phyloP scores from a whole-genome alignment of 306 rosid genomes.

The Vigna hirtella region DNA sequence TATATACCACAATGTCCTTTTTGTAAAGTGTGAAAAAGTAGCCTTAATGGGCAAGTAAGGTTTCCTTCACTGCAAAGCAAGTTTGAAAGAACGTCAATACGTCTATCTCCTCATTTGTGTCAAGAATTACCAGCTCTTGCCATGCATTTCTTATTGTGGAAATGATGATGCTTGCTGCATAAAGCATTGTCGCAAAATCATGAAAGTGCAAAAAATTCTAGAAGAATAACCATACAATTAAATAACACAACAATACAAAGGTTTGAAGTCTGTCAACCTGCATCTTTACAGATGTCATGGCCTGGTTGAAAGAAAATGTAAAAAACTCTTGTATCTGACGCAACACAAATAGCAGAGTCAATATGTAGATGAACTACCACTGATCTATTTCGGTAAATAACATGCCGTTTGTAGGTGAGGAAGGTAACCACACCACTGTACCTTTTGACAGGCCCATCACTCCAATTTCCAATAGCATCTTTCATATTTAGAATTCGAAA shows the following conservation, averaged over 20 bases:
- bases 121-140: constrained; percentile 37
- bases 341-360: constrained; percentile 14
- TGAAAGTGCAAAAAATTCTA: background rate
- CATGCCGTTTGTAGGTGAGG: constrained; percentile 59
- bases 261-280: constrained; percentile 10
- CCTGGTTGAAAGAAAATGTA: constrained; percentile 11
- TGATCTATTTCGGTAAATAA: constrained; percentile 1
- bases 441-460: constrained; percentile 33
- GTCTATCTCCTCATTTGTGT: background rate
- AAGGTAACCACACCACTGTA: constrained; percentile 51
- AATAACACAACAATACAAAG: background rate
- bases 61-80: constrained; percentile 39
- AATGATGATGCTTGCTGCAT: constrained; percentile 5
- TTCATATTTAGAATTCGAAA: constrained; percentile 43
- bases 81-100: constrained; percentile 15
- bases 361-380: constrained; percentile 63
- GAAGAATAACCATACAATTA: background rate
- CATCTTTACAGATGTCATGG: constrained; percentile 13
- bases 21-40: constrained; percentile 4
- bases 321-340: constrained; percentile 32
- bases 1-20: background rate
- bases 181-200: constrained; percentile 21
- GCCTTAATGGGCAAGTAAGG: constrained; percentile 38
- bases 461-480: constrained; percentile 9
- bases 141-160: constrained; percentile 1